Percentiles rank a stretch among this genome's conserved stretches.
Evolutionary conservation across 148 eudicot genomes (phyloP).

Genomic region (Limonium bicolor): DNA sequence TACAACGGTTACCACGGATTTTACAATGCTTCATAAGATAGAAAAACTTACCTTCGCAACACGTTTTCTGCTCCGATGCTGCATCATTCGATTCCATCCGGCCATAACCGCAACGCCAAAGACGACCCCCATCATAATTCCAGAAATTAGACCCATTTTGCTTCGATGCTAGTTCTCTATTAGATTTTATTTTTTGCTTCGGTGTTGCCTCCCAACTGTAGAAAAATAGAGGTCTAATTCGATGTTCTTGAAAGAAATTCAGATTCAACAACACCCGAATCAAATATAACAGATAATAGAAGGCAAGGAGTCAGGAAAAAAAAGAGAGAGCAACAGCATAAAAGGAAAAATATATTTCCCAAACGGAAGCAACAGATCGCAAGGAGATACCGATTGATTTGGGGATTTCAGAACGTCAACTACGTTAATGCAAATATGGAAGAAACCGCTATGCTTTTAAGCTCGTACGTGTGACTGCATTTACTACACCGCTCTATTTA

Average conservation of each 20-base stretch:
- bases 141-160: conserved; percentile 76
- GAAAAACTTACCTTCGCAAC: conserved; percentile 46
- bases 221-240: not conserved
- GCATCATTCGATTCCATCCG: conserved; percentile 88
- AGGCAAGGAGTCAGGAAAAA: too few species aligned
- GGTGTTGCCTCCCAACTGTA: too few species aligned
- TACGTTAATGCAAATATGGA: not conserved
- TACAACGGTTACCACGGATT: too few species aligned
- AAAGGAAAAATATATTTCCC: not conserved
- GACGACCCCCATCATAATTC: conserved; percentile 61
- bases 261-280: not conserved
- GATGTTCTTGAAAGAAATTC: not conserved
- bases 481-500: not conserved
- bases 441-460: conserved; percentile 1
- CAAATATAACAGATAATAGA: not conserved
- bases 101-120: conserved; percentile 80
- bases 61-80: conserved; percentile 55
- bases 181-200: too few species aligned
- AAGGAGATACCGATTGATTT: not conserved
- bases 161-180: not conserved
- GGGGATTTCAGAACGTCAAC: too few species aligned
- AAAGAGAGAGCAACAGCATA: not conserved
- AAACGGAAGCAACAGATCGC: conserved; percentile 3
- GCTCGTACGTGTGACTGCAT: not conserved
- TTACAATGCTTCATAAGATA: too few species aligned